These are phyloP conservation scores for Pestalotiopsis sp. DNA, from an alignment of 2,329 filamentous ascomycete species.

Conservation along the genomic window DNA sequence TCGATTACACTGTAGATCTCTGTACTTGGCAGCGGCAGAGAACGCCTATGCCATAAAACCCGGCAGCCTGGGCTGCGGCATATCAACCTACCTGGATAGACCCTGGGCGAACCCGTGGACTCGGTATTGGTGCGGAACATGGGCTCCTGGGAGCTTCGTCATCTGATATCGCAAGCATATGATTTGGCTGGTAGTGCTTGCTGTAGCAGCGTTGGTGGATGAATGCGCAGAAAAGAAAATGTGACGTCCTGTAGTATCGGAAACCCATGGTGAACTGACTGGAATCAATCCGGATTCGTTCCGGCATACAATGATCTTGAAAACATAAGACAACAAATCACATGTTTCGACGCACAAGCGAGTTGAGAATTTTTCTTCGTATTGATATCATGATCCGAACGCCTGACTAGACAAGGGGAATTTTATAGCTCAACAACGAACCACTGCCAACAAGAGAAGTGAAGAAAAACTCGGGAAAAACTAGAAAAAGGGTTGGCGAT, in stretches of 20 bases:
- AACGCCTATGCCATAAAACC: not conserved
- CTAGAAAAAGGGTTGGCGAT: conserved; percentile 4
- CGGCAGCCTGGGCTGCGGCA: not conserved
- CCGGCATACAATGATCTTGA: not conserved
- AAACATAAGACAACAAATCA: not conserved
- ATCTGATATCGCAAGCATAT: not conserved
- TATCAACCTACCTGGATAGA: not conserved
- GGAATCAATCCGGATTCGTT: not conserved
- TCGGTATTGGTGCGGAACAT: not conserved
- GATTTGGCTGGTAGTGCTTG: not conserved
- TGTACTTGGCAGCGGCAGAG: not conserved
- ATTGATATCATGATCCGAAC: conserved; percentile 10
- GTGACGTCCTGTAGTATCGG: not conserved
- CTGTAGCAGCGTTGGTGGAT: not conserved
- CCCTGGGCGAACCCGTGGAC: not conserved
- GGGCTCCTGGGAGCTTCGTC: not conserved
- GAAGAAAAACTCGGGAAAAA: conserved; percentile 10
- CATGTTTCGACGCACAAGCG: not conserved
- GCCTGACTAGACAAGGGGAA: conserved; percentile 13
- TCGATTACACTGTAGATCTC: too few species aligned
- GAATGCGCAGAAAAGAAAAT: not conserved
- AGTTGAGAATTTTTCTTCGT: not conserved
- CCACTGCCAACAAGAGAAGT: conserved; percentile 16
- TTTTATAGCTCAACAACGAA: conserved; percentile 16
- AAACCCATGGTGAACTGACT: not conserved